Evolutionary conservation across 1,284 basidiomycete species (phyloP), one percentile per base, ranked within the genome.

Genomic region (Waitea zeae): DNA sequence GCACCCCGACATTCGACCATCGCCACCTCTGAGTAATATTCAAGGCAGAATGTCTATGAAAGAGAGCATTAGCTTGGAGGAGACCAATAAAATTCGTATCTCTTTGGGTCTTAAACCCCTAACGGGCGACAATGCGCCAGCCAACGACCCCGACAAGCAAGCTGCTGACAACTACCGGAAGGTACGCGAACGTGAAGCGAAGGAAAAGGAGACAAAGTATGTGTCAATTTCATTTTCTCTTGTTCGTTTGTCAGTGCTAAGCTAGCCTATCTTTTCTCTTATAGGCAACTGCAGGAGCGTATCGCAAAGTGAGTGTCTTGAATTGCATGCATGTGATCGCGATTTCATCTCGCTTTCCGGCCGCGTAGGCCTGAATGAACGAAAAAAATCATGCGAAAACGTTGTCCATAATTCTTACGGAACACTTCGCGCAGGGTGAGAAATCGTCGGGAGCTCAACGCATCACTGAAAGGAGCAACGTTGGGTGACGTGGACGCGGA

Each of bases 51-150:
- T 72, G 66, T 67, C 73, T 13, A 74, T 81, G 74, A 80, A 82
- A 59, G 80, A 89, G 56, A 80, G 82, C 51, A 80, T 95, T 52
- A 80, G 83, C 45, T 71, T 98, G 51, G 92, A 96, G 52, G 95
- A 98, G 68, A 96, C 92, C 36, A 97, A 97, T 67, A 89, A 84
- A 58, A 87, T 96, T 52, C 88, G 95, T 61, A 73, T 95, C 42
- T 82, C 78, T 5, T 70, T 97, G 30, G 95, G 95, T 46, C 76
- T 99, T 42, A 88, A 90, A 54, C 93, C 93, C 24, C 71, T 98
- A 38, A 80, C 77, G 3, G 87, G 84, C 43, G 80, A 83, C 47
- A 60, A 62, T 33, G 64, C 56, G 17, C 72, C 77, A 5, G 61
- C 62, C 9, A 62, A 76, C 49, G 69, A 71, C 48, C 72, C 72